phyloP scores from a whole-genome alignment of 441 rosid species.

The Syzygium malaccense region DNA sequence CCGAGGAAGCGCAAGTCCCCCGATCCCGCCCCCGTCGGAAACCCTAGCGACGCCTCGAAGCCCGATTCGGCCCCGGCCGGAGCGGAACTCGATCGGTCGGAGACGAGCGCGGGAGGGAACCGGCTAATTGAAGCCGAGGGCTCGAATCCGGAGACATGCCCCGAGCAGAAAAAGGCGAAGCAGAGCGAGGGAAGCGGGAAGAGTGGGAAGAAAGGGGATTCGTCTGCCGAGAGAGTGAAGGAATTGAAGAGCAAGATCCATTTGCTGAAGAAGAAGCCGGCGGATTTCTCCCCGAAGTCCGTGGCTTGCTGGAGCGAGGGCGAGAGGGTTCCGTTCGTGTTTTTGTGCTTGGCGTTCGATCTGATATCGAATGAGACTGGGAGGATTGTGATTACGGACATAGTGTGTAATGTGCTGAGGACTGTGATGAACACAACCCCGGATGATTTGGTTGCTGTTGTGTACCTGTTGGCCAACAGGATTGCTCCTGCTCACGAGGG shows the following conservation, averaged over 20 bases:
- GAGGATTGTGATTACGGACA: conserved; percentile 76
- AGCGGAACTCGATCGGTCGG: neutral
- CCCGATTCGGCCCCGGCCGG: neutral
- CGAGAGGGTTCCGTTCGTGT: conserved; percentile 81
- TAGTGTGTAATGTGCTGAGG: conserved; percentile 74
- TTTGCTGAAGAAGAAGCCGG: conserved; percentile 54
- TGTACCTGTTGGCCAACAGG: conserved; percentile 67
- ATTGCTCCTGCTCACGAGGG: conserved; percentile 90
- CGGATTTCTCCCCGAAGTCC: conserved; percentile 46
- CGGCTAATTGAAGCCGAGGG: neutral
- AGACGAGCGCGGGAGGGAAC: neutral
- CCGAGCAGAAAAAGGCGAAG: conserved; percentile 1
- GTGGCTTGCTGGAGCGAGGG: conserved; percentile 62
- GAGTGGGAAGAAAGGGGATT: neutral
- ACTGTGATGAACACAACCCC: conserved; percentile 73
- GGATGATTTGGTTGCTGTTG: conserved; percentile 62
- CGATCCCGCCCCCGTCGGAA: conserved; percentile 9
- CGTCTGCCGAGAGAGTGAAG: conserved; percentile 18
- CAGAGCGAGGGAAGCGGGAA: neutral
- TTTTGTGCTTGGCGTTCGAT: conserved; percentile 62
- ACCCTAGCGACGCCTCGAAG: conserved; percentile 8
- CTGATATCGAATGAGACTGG: conserved; percentile 59
- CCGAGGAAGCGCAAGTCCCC: conserved; percentile 53
- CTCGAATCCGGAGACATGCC: neutral
- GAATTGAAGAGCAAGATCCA: conserved; percentile 51